These are phyloP conservation scores for Neurospora discreta DNA, from an alignment of 495 filamentous ascomycete genomes.

Conservation along the genomic window DNA sequence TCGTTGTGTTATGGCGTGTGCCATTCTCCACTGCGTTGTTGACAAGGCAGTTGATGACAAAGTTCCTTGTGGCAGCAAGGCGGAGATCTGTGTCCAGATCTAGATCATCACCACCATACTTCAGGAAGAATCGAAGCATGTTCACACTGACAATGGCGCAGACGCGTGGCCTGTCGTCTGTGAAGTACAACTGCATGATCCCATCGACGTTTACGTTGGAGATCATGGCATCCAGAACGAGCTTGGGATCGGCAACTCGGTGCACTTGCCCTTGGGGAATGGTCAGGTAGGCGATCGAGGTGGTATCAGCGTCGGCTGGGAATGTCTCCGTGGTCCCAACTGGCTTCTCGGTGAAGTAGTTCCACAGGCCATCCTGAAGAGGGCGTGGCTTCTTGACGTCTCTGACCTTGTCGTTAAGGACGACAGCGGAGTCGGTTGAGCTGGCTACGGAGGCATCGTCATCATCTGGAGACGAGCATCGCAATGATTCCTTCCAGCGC, in stretches of 20 bases:
- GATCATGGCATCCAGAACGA: not conserved
- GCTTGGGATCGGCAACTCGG: slow-evolving; percentile 3
- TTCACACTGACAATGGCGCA: slow-evolving; percentile 11
- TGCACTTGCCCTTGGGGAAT: slow-evolving; percentile 1
- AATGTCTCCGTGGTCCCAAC: slow-evolving; percentile 3
- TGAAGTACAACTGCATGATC: slow-evolving; percentile 14
- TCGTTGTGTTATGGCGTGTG: not conserved
- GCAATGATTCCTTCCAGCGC: slow-evolving; percentile 6
- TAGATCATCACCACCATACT: not conserved
- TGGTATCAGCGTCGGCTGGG: slow-evolving; percentile 14
- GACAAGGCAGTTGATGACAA: not conserved
- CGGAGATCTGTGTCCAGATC: not conserved
- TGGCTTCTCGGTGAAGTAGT: slow-evolving; percentile 6
- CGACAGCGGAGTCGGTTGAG: not conserved
- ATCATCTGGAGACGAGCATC: not conserved
- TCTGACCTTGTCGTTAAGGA: not conserved
- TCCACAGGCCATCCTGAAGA: not conserved
- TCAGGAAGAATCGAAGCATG: slow-evolving; percentile 13
- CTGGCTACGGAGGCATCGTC: not conserved
- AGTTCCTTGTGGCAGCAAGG: not conserved
- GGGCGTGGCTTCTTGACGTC: not conserved
- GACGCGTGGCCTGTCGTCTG: slow-evolving; percentile 1
- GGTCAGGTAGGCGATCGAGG: slow-evolving; percentile 15
- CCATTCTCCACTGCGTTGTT: not conserved
- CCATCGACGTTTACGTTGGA: slow-evolving; percentile 9